These are phyloP conservation scores for Biscogniauxia mediterranea DNA, from an alignment of 2,329 filamentous ascomycete species.

Conservation along the genomic window DNA sequence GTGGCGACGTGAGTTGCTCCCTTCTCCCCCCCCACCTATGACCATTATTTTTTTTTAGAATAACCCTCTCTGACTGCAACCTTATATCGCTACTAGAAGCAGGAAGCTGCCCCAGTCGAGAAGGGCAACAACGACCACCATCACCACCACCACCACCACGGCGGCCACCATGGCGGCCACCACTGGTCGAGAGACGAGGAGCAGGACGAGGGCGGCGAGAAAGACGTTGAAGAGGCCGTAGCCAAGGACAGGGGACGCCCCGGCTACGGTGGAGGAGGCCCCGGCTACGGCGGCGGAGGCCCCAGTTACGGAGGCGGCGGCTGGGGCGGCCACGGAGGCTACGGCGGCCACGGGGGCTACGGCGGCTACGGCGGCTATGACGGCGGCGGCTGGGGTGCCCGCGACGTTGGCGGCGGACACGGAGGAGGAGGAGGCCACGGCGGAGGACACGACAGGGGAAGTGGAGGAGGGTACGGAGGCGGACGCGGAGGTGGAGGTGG, in stretches of 20 bases:
- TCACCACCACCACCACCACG: slow-evolving; percentile 4
- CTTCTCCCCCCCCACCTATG: slow-evolving; percentile 1
- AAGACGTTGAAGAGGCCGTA: too few relatives aligned
- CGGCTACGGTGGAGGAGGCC: neutral
- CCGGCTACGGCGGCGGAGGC: neutral
- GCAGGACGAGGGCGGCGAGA: too few relatives aligned
- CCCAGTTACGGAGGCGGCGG: neutral
- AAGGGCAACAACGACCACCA: slow-evolving; percentile 1
- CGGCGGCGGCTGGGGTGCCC: slow-evolving; percentile 7
- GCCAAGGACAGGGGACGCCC: too few relatives aligned
- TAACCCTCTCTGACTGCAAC: too few relatives aligned
- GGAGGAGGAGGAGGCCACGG: slow-evolving; percentile 12
- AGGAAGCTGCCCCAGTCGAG: neutral
- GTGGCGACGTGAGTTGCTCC: neutral
- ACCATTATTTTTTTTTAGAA: too few relatives aligned
- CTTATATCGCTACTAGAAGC: too few relatives aligned
- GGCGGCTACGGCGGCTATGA: slow-evolving; percentile 15
- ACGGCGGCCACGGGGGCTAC: slow-evolving; percentile 6
- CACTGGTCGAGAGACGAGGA: neutral
- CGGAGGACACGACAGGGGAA: slow-evolving; percentile 4
- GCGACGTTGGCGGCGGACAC: slow-evolving; percentile 13
- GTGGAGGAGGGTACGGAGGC: slow-evolving; percentile 6
- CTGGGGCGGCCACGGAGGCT: neutral
- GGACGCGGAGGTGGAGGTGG: slow-evolving; percentile 13
- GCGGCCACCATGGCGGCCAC: neutral